Conservation (phyloP, 768 basidiomycete genomes). For the Podaxis sp. region DNA sequence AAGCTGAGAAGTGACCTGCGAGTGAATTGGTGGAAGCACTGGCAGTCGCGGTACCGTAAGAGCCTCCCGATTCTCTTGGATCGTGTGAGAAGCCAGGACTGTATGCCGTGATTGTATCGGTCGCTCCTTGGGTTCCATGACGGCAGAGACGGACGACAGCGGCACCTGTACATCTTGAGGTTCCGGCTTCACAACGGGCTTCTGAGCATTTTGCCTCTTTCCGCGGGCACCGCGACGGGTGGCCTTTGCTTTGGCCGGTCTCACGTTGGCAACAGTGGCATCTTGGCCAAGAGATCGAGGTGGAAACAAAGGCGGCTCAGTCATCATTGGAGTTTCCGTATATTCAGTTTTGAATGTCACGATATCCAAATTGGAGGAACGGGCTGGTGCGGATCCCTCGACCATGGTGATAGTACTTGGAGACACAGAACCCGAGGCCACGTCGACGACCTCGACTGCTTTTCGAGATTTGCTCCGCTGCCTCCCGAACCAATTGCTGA, state of each 20-base stretch:
- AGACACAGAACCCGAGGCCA: conserved; percentile 19
- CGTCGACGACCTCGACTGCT: conserved; percentile 17
- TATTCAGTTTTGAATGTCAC: conserved; percentile 2
- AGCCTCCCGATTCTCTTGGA: not conserved
- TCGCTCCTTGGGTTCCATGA: not conserved
- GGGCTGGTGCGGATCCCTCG: not conserved
- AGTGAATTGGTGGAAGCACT: not conserved
- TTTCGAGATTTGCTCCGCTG: conserved; percentile 28
- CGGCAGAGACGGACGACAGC: not conserved
- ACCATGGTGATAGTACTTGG: conserved; percentile 3
- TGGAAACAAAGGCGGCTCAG: not conserved
- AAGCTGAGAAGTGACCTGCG: not conserved
- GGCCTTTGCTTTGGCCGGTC: not conserved
- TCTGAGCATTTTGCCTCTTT: not conserved
- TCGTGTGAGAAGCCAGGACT: not conserved
- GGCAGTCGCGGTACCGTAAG: not conserved
- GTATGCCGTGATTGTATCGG: not conserved
- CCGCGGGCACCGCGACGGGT: not conserved
- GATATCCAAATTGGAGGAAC: not conserved
- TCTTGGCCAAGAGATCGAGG: not conserved
- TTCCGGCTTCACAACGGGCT: not conserved
- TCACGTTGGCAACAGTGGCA: not conserved
- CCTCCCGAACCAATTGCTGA: conserved; percentile 33
- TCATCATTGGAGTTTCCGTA: not conserved
- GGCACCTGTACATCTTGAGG: not conserved